Conservation (phyloP, 306 rosid genomes). For the Pterocarpus macrocarpus region DNA sequence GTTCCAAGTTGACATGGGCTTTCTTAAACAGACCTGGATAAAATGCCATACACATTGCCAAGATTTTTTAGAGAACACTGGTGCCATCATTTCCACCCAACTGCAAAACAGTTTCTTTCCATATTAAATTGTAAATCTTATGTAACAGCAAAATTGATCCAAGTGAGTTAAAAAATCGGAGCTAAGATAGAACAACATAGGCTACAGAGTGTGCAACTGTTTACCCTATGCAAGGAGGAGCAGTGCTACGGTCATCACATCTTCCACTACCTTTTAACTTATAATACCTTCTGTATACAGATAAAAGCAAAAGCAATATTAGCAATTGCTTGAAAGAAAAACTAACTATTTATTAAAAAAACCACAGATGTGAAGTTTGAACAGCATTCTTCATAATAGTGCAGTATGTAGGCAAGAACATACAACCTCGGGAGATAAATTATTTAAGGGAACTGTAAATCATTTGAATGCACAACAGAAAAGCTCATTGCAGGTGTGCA, state of each 20-base stretch:
- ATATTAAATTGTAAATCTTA: conserved; percentile 30
- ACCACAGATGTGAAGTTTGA: neutral
- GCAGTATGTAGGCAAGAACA: neutral
- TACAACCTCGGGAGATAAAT: conserved; percentile 7
- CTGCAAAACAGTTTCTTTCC: conserved; percentile 57
- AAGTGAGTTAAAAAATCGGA: conserved; percentile 7
- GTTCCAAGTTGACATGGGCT: conserved; percentile 29
- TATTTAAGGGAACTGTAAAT: conserved; percentile 33
- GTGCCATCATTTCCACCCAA: conserved; percentile 99
- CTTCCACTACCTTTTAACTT: conserved; percentile 78
- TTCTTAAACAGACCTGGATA: conserved; percentile 73
- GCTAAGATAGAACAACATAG: conserved; percentile 27
- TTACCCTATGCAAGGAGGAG: conserved; percentile 95
- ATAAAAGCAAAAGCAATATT: conserved; percentile 37
- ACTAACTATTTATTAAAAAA: neutral
- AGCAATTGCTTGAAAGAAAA: conserved; percentile 1
- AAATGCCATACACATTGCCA: conserved; percentile 95
- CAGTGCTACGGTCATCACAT: conserved; percentile 72
- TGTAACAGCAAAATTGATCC: conserved; percentile 28
- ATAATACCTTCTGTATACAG: conserved; percentile 75
- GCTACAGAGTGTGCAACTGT: conserved; percentile 19
- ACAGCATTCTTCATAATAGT: neutral
- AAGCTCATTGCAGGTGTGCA: conserved; percentile 12
- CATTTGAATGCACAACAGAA: conserved; percentile 7
- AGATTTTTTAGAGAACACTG: conserved; percentile 81